These are phyloP conservation scores for Fusarium protoensiforme DNA, from an alignment of 2,329 filamentous ascomycete species.

Conservation along the genomic window DNA sequence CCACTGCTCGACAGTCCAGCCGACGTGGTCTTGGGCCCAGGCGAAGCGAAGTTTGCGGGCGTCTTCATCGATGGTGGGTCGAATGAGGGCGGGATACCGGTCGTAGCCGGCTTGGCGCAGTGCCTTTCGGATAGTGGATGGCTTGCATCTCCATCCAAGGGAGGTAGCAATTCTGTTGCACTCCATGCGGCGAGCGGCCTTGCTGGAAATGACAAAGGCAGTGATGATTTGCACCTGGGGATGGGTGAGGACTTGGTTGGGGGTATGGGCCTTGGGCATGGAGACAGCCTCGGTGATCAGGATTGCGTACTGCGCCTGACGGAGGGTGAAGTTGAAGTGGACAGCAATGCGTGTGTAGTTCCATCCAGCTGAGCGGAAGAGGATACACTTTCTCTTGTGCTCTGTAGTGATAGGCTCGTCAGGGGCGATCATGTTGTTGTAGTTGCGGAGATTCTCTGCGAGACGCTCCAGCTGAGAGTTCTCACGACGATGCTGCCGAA, in stretches of 20 bases:
- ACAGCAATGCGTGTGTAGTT: neutral
- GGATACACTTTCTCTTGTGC: neutral
- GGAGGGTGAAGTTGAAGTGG: neutral
- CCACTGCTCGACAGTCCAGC: constrained; percentile 30
- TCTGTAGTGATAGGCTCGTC: neutral
- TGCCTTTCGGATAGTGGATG: constrained; percentile 4
- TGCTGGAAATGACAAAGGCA: constrained; percentile 20
- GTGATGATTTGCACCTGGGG: constrained; percentile 10
- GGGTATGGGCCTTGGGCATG: neutral
- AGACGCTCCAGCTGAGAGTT: neutral
- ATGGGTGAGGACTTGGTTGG: neutral
- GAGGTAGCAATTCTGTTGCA: constrained; percentile 2
- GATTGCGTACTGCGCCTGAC: constrained; percentile 1
- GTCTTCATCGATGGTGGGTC: constrained; percentile 15
- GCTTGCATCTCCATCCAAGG: constrained; percentile 14
- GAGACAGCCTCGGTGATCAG: neutral
- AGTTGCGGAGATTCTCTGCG: neutral
- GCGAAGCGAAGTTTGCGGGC: constrained; percentile 13
- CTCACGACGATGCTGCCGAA: neutral
- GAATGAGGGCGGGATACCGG: constrained; percentile 12
- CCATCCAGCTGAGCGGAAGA: neutral
- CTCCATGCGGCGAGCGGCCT: constrained; percentile 13
- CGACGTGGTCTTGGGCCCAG: constrained; percentile 17
- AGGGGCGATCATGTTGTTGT: neutral
- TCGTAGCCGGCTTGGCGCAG: constrained; percentile 24